Evolutionary conservation across 2,329 filamentous ascomycete genomes (phyloP).

Genomic region (Fusarium graminum): DNA sequence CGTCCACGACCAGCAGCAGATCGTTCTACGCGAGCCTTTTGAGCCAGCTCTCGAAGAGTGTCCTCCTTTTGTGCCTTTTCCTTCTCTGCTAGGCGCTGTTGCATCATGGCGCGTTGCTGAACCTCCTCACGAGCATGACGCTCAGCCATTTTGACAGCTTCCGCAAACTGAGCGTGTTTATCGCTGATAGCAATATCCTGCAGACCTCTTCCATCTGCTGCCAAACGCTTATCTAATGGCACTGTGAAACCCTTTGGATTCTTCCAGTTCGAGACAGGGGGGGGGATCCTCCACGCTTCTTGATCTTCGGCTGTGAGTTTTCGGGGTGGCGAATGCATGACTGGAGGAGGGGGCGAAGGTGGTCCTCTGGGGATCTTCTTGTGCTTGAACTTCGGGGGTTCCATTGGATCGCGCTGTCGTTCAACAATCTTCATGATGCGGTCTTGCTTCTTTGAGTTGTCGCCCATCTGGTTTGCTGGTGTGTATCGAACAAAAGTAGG

Average conservation of each 20-base stretch:
- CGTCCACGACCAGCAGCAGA: conserved; percentile 64
- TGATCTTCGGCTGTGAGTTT: conserved; percentile 98
- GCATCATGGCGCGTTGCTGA: conserved; percentile 91
- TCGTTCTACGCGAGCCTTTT: conserved; percentile 90
- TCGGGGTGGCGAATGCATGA: conserved; percentile 93
- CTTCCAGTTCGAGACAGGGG: conserved; percentile 98
- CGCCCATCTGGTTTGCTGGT: conserved; percentile 96
- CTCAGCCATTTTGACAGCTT: conserved; percentile 94
- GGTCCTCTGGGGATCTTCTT: conserved; percentile 97
- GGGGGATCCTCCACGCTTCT: conserved; percentile 90
- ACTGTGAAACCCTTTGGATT: conserved; percentile 99
- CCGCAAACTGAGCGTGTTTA: conserved; percentile 96
- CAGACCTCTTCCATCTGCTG: conserved; percentile 89
- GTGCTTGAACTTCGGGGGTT: conserved; percentile 98
- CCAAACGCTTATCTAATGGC: conserved; percentile 92
- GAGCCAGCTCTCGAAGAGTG: conserved; percentile 85
- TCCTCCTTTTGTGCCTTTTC: conserved; percentile 97
- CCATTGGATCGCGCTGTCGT: conserved; percentile 92
- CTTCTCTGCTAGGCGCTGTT: conserved; percentile 95
- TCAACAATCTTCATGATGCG: conserved; percentile 99
- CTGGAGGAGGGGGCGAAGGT: conserved; percentile 89
- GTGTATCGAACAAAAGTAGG: conserved; percentile 96
- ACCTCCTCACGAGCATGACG: conserved; percentile 96
- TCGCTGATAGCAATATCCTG: conserved; percentile 98
- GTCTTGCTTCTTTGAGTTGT: conserved; percentile 86